These are phyloP conservation scores for Fusarium coffeatum DNA, from an alignment of 2,329 filamentous ascomycete species.

Conservation along the genomic window DNA sequence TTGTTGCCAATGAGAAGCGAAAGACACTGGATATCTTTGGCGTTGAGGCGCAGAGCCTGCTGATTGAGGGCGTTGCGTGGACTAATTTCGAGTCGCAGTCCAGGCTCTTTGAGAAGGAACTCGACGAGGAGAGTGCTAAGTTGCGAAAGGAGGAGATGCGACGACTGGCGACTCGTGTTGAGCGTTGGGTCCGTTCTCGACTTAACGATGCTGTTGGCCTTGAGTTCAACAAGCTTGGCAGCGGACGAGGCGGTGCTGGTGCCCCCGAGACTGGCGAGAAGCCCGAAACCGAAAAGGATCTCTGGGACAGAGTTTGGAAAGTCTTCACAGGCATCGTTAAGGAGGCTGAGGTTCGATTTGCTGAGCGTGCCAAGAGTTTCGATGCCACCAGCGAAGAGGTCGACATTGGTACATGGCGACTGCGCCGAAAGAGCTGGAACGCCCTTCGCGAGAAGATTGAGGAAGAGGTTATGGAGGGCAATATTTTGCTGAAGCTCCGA, in stretches of 20 bases:
- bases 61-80: constrained; percentile 86
- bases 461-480: constrained; percentile 98
- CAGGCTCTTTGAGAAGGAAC: constrained; percentile 85
- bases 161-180: constrained; percentile 86
- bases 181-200: constrained; percentile 91
- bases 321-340: constrained; percentile 85
- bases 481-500: constrained; percentile 91
- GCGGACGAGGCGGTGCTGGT: constrained; percentile 83
- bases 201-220: constrained; percentile 88
- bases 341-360: constrained; percentile 87
- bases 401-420: constrained; percentile 89
- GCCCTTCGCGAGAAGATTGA: constrained; percentile 91
- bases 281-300: constrained; percentile 78
- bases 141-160: constrained; percentile 97
- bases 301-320: constrained; percentile 96
- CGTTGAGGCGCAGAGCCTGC: constrained; percentile 76
- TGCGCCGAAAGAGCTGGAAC: constrained; percentile 94
- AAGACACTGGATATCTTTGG: constrained; percentile 81
- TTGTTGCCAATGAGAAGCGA: constrained; percentile 85
- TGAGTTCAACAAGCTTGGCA: constrained; percentile 96
- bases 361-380: constrained; percentile 90
- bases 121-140: constrained; percentile 86
- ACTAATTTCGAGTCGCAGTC: constrained; percentile 87
- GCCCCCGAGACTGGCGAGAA: constrained; percentile 83
- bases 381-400: constrained; percentile 93